Conservation (phyloP, 2,329 filamentous ascomycete species). For the Phaeosphaeria sp. region DNA sequence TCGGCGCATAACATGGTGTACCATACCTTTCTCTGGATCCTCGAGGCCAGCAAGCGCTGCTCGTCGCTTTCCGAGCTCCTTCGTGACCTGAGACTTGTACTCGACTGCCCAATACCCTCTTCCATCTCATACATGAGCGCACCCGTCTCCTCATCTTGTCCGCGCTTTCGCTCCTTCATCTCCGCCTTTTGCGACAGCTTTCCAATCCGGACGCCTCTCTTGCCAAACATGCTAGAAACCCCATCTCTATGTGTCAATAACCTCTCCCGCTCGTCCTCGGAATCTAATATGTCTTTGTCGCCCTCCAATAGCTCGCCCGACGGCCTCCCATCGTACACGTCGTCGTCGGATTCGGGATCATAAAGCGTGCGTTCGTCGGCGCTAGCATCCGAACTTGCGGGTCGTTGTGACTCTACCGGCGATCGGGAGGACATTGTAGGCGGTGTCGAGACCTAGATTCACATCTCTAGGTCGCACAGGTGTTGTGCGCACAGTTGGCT, state of each 20-base stretch:
- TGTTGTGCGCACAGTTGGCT: conserved; percentile 10
- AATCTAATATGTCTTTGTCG: conserved; percentile 51
- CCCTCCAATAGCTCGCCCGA: conserved; percentile 44
- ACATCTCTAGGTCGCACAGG: conserved; percentile 16
- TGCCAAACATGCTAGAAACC: conserved; percentile 39
- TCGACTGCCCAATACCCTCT: conserved; percentile 73
- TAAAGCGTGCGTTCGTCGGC: conserved; percentile 41
- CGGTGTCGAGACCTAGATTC: conserved; percentile 6
- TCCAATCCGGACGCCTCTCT: conserved; percentile 39
- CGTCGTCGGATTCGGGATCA: conserved; percentile 40
- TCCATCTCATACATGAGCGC: conserved; percentile 91
- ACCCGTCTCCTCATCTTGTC: conserved; percentile 68
- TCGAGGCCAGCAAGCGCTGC: conserved; percentile 61
- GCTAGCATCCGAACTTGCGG: conserved; percentile 29
- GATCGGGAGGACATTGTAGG: conserved; percentile 28
- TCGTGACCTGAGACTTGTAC: conserved; percentile 37
- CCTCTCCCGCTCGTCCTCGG: conserved; percentile 55
- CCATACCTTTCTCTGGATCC: conserved; percentile 44
- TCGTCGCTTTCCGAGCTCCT: conserved; percentile 55
- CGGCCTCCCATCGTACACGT: conserved; percentile 39
- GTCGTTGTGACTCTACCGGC: conserved; percentile 19
- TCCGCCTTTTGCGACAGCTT: conserved; percentile 29
- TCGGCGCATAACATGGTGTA: conserved; percentile 34
- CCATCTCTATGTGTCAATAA: conserved; percentile 45
- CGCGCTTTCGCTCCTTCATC: conserved; percentile 50